Evolutionary conservation across 495 filamentous ascomycete genomes (phyloP), one percentile per base, ranked within the genome.

Genomic region (Hypomontagnella submonticulosa): DNA sequence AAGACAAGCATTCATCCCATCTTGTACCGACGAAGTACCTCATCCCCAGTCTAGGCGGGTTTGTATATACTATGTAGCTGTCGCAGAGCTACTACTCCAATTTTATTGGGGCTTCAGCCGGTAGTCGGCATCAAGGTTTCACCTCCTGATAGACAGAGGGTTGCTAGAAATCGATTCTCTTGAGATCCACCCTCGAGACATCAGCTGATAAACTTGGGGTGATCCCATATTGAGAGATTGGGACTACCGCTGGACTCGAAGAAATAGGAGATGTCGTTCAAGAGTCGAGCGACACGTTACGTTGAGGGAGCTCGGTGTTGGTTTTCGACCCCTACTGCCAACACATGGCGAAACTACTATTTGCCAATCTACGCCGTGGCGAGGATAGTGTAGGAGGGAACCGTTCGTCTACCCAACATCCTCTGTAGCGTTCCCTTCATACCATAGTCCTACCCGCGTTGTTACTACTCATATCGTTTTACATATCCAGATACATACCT

Each of bases 1-100:
- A 27, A 50, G 3, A 18, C 54, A 36, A 33, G 32, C 32, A 30
- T 58, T 38, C 23, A 16, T 44, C 43, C 37, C 57, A 32, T 60
- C 57, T 61, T 40, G 63, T 60, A 61, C 44, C 33, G 30, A 23
- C 4, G 8, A 61, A 56, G 63, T 66, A 61, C 50, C 43, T 51
- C 16, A 20, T 37, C 13, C 40, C 18, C 43, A 30, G 18, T 20
- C 36, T 23, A 12, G 18, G 13, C n/a, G 13, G 20, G 50, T 19
- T 52, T 52, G 63, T 61, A 60, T 66, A 32, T 61, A 43, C 37
- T 46, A 61, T 44, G 63, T 57, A 66, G 36, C 34, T 27, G 37
- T n/a, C 55, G 23, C 47, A 23, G 48, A 20, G 38, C 16, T 19
- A 2, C 18, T n/a, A 53, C 44, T 44, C 40, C 16, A 48, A 16